phyloP scores from a whole-genome alignment of 768 basidiomycete species.

The Lactifluus subvellereus region DNA sequence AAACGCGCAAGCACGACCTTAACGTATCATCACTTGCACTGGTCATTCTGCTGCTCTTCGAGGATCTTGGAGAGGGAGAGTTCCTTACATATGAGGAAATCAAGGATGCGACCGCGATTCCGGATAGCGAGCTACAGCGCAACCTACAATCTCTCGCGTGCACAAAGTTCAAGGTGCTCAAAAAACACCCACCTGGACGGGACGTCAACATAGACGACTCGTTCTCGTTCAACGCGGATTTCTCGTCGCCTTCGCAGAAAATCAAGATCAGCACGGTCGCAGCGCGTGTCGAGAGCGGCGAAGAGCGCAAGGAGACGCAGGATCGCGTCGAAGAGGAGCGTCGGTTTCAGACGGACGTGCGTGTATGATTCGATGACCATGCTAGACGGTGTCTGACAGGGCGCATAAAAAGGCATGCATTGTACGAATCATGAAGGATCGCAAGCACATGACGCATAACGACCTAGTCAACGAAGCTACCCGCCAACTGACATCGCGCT shows the following conservation, averaged over 20 bases:
- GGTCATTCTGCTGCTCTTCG: constrained; percentile 84
- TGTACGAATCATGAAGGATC: constrained; percentile 95
- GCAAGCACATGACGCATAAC: constrained; percentile 83
- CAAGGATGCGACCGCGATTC: constrained; percentile 64
- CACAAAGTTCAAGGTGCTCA: constrained; percentile 87
- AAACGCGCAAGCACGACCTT: constrained; percentile 72
- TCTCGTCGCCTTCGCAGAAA: constrained; percentile 74
- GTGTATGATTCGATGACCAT: constrained; percentile 24
- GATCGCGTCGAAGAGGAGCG: constrained; percentile 90
- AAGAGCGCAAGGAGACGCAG: constrained; percentile 87
- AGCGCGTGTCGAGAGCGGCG: constrained; percentile 76
- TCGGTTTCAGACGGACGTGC: constrained; percentile 81
- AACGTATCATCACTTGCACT: constrained; percentile 89
- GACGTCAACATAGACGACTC: constrained; percentile 71
- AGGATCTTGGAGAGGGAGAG: constrained; percentile 60
- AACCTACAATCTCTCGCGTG: constrained; percentile 94
- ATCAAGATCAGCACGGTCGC: constrained; percentile 92
- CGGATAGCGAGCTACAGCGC: constrained; percentile 76
- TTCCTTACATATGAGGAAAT: constrained; percentile 81
- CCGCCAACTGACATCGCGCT: constrained; percentile 75
- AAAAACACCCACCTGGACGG: constrained; percentile 83
- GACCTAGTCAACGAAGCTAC: constrained; percentile 90
- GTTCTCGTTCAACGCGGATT: constrained; percentile 86
- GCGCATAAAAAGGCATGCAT: constrained; percentile 74
- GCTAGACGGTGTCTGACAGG: not conserved